phyloP scores from a whole-genome alignment of 257 asterid genomes.

The Leonotis leonurus region DNA sequence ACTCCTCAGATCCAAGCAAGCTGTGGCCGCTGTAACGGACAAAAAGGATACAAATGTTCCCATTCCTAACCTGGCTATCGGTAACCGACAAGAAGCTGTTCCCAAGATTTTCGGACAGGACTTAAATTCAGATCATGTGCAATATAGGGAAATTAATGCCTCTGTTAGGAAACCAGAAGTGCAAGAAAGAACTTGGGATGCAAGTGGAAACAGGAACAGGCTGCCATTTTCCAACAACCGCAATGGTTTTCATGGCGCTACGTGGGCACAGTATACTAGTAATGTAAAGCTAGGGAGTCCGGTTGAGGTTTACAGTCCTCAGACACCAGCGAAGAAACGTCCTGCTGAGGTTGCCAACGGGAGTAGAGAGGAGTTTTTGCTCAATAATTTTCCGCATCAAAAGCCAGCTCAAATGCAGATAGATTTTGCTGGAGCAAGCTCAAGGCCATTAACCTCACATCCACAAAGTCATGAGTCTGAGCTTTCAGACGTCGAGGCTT shows the following conservation, averaged over 20 bases:
- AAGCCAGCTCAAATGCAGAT: constrained; percentile 61
- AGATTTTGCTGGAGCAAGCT: constrained; percentile 51
- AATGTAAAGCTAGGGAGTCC: constrained; percentile 30
- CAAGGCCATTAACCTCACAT: constrained; percentile 36
- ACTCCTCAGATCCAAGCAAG: constrained; percentile 39
- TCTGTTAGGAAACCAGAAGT: constrained; percentile 31
- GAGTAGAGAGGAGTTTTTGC: constrained; percentile 37
- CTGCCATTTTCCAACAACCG: constrained; percentile 28
- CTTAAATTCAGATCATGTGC: constrained; percentile 29
- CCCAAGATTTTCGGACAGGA: constrained; percentile 74
- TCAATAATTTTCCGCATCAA: constrained; percentile 40
- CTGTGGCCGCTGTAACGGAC: constrained; percentile 24
- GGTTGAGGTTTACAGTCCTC: constrained; percentile 34
- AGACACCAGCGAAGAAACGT: constrained; percentile 27
- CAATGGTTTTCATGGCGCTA: constrained; percentile 37
- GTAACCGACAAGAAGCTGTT: constrained; percentile 26
- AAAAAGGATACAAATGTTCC: constrained; percentile 25
- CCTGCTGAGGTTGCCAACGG: constrained; percentile 26
- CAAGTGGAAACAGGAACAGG: constrained; percentile 31
- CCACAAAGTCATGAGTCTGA: constrained; percentile 49
- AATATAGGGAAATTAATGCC: constrained; percentile 37
- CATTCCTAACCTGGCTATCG: constrained; percentile 23
- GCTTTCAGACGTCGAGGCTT: constrained; percentile 69
- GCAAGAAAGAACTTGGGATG: constrained; percentile 33
- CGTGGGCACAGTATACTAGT: constrained; percentile 31